phyloP scores from a whole-genome alignment of 2,329 filamentous ascomycete genomes.

The Aspergillus uvarum region DNA sequence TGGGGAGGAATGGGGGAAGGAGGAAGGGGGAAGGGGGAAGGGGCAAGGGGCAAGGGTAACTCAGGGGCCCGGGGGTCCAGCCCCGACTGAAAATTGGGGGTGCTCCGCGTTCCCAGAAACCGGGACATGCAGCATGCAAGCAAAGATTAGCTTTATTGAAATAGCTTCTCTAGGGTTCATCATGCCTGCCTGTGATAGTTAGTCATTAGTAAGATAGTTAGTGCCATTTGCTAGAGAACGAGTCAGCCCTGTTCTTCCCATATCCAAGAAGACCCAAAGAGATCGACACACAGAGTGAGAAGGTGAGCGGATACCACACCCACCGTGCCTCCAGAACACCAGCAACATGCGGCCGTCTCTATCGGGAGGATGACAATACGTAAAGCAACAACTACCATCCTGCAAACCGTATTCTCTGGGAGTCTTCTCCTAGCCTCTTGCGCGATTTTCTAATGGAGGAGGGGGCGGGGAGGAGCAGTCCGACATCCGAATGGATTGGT shows the following conservation, averaged over 20 bases:
- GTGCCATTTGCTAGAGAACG: neutral
- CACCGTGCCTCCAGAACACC: too few species aligned
- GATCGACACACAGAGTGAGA: too few species aligned
- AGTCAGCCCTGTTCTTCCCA: too few species aligned
- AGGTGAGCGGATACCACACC: too few species aligned
- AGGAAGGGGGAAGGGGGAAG: too few species aligned
- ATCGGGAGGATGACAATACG: too few species aligned
- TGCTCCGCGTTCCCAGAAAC: conserved; percentile 7
- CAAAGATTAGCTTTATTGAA: neutral
- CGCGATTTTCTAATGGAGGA: neutral
- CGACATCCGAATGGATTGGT: neutral
- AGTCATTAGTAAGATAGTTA: neutral
- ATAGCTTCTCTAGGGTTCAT: neutral
- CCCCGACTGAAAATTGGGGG: neutral
- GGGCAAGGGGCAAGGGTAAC: too few species aligned
- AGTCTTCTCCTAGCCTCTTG: neutral
- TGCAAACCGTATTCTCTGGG: neutral
- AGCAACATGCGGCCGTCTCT: too few species aligned
- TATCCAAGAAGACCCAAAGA: too few species aligned
- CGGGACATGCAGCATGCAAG: conserved; percentile 5
- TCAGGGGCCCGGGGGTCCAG: neutral
- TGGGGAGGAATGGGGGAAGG: too few species aligned
- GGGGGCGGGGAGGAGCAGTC: too few species aligned
- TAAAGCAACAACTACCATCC: neutral
- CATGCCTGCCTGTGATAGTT: neutral